These are phyloP conservation scores for Auricularia sp. DNA, from an alignment of 768 basidiomycete genomes.

Conservation along the genomic window DNA sequence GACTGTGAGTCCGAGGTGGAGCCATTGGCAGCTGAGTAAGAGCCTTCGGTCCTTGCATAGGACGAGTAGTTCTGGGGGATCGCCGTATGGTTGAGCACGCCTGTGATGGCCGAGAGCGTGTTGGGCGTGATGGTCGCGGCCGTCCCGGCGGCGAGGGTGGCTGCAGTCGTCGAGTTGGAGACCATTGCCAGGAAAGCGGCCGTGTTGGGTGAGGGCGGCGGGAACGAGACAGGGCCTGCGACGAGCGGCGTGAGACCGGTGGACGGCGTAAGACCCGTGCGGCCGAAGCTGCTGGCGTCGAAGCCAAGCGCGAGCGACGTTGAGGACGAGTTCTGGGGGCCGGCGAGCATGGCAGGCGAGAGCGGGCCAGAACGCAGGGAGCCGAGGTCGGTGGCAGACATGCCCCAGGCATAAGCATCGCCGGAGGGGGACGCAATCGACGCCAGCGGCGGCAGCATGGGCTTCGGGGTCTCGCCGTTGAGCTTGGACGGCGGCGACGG, in stretches of 20 bases:
- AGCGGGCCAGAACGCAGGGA: slow-evolving; percentile 89
- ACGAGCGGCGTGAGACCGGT: slow-evolving; percentile 80
- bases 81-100: slow-evolving; percentile 49
- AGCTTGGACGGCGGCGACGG: slow-evolving; percentile 12
- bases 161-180: slow-evolving; percentile 39
- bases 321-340: slow-evolving; percentile 47
- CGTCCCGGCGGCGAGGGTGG: slow-evolving; percentile 19
- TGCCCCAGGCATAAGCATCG: slow-evolving; percentile 48
- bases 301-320: slow-evolving; percentile 37
- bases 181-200: slow-evolving; percentile 90
- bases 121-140: slow-evolving; percentile 55
- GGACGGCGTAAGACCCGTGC: slow-evolving; percentile 80
- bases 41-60: slow-evolving; percentile 8
- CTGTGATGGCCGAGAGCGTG: slow-evolving; percentile 67
- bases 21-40: slow-evolving; percentile 38
- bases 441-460: slow-evolving; percentile 73
- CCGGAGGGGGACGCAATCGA: slow-evolving; percentile 51
- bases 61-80: slow-evolving; percentile 1
- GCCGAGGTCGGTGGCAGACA: slow-evolving; percentile 48
- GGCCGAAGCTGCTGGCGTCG: slow-evolving; percentile 52
- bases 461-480: slow-evolving; percentile 39
- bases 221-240: slow-evolving; percentile 64
- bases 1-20: slow-evolving; percentile 31
- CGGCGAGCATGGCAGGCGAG: slow-evolving; percentile 92
- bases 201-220: slow-evolving; percentile 78